Base-by-base conservation (phyloP, 1,284 basidiomycete genomes). In the Tremellales sp. region DNA sequence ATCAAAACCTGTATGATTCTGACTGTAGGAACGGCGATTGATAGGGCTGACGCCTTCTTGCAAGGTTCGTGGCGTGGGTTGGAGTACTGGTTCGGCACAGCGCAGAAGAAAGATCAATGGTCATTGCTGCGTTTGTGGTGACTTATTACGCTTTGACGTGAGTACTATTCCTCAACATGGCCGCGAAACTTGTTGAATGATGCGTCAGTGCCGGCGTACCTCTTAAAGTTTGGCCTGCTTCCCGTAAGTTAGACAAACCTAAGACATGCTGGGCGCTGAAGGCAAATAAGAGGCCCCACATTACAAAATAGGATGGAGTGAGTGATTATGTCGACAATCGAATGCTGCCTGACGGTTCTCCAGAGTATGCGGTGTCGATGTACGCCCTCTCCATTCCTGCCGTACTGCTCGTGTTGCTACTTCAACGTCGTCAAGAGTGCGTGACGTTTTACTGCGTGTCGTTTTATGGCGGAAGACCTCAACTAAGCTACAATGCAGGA, bases 241-340 rank as follows among this genome's bases (percentile, higher is more conserved):
- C n/a, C 8, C 18, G 33, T 13, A 8, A 22, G 31, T 18, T 5
- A 26, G 37, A 14, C 22, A 5, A 10, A 10, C n/a, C n/a, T 31
- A 10, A 31, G 29, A 10, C n/a, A n/a, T 10, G 10, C 29, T 10
- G 29, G 29, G n/a, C n/a, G 10, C 10, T 31, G 10, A 31, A 10
- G 10, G 29, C 10, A 10, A 31, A 10, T 36, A 14, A 25, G 24
- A 53, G 40, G 51, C 51, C 3, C 51, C 51, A 2, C 33, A 37
- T 19, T 53, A 49, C 35, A 41, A 37, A 21, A 53, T 53, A 14
- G 47, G 51, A 22, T 53, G 51, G 51, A 53, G 34, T 36, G 34
- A 36, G 34, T 36, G 22, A 16, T 8, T 16, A 10, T 36, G n/a
- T 18, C 34, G 18, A 36, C n/a, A 36, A 8, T 8, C 22, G n/a